Base-by-base conservation (phyloP, 2,329 filamentous ascomycete genomes). In the Penicillium glabrum region DNA sequence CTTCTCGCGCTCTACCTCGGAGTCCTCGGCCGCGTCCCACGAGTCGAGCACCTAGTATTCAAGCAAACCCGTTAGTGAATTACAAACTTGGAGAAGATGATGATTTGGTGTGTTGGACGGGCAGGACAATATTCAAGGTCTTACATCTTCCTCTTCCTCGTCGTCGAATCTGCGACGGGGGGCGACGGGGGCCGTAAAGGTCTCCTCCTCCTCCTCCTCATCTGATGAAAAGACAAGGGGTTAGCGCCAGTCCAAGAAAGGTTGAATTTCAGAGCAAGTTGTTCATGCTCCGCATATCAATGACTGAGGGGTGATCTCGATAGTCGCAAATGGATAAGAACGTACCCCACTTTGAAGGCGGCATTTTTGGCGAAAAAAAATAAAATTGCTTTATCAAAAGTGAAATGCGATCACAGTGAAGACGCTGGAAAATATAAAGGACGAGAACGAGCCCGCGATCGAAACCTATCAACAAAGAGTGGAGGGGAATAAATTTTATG, bases 21-120 rank as follows among this genome's bases (percentile, higher is more conserved):
- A 96, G 79, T 99, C 95, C 72, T 98, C 95, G 66, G 90, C 93
- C 57, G 91, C 93, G 70, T 98, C 93, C 95, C 95, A 99, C 33
- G 91, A 93, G 59, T 99, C 95, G 71, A 97, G 85, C 56, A 98
- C 91, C 89, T 96, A 63, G 56, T 45, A 24, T 50, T 48, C 1
- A 23, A 41, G 35, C 10, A 21, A 51, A 3, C 14, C 9, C 19
- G 21, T 39, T 46, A 37, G 41, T n/a, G 16, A 19, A 33, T 37
- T 23, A 14, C 14, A 16, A 11, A 29, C 23, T 39, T 41, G 16
- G 6, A 27, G 23, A n/a, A 43, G 16, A 57, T 35, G 55, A 24
- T 14, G 6, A 19, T 39, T 19, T 14, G 8, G 19, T 37, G 16
- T 27, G 23, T 51, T 10, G 31, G n/a, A 47, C 24, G 9, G 35